phyloP scores from a whole-genome alignment of 768 basidiomycete genomes.

The Kondoa subrosea region DNA sequence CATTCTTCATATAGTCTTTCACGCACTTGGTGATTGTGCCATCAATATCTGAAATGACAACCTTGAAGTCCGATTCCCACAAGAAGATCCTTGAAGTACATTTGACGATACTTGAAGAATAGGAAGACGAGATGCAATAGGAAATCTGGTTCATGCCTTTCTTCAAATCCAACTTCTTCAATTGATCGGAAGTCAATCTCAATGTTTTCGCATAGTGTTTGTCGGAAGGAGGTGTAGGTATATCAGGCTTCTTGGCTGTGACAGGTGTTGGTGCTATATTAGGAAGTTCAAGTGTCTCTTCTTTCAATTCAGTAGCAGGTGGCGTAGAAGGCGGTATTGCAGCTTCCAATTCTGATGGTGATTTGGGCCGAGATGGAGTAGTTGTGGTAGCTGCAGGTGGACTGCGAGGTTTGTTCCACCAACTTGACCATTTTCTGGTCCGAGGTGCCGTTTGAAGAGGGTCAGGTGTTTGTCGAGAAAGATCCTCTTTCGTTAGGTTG shows the following conservation, averaged over 20 bases:
- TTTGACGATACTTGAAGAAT: constrained; percentile 47
- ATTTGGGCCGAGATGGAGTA: constrained; percentile 20
- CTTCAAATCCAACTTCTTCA: constrained; percentile 76
- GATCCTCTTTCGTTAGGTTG: not conserved
- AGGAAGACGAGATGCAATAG: constrained; percentile 70
- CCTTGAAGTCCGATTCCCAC: constrained; percentile 77
- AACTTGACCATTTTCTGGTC: constrained; percentile 1
- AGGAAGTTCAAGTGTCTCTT: not conserved
- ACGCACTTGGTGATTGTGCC: constrained; percentile 93
- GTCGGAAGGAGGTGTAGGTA: constrained; percentile 23
- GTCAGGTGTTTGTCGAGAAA: not conserved
- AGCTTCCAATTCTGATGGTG: not conserved
- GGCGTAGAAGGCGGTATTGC: not conserved
- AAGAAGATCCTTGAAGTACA: constrained; percentile 87
- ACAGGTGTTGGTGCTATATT: not conserved
- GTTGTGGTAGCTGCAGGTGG: constrained; percentile 36
- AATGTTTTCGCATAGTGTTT: constrained; percentile 76
- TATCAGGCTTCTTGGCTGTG: not conserved
- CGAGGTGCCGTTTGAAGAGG: not conserved
- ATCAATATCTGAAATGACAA: constrained; percentile 94
- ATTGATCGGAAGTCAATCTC: constrained; percentile 80
- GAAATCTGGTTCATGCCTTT: constrained; percentile 79
- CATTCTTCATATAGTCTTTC: not conserved
- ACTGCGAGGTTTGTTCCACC: constrained; percentile 28
- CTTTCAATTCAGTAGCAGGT: not conserved